Base-by-base conservation (phyloP, 441 rosid genomes). In the Pelargonium fulgidum region DNA sequence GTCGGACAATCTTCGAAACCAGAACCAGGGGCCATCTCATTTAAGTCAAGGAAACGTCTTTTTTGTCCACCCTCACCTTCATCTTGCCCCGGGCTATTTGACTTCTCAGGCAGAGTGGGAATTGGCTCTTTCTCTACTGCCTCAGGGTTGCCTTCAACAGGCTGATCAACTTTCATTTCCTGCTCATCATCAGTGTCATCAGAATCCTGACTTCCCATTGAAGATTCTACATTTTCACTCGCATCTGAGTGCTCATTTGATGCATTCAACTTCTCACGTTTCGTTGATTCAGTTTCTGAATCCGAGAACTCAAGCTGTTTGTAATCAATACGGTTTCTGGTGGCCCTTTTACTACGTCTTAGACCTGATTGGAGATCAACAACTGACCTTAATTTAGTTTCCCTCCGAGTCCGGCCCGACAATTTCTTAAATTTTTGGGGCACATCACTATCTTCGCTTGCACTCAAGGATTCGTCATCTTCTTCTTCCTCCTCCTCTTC, bases 271-370 rank as follows among this genome's bases (percentile, higher is more conserved):
- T 89, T 93, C 58, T 73, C 81, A 36, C 70, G 75, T 67, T 86
- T 85, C 64, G 70, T 67, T 1, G 90, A 81, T 75, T 89, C 98
- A 67, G 85, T 77, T 75, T 92, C 99, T 59, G 99, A 92, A 58
- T 90, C 99, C 1, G 98, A 89, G 70, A 83, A 54, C 69, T 90
- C 98, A 56, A 87, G 90, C 64, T 90, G 96, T 71, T 78, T 83
- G 79, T 95, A 95, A 72, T 90, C 84, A 56, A 92, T 77, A 66
- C 74, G 86, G 75, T 84, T 90, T 68, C 90, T 79, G 7, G 92
- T 88, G 52, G 96, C 85, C 83, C 99, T 86, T 82, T 81, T 95
- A 81, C 99, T 95, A 63, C 98, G 98, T 76, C 99, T 88, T 69
- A 95, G 81, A 79, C 99, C 97, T 63, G 90, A 80, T 77, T 86